A percentile compares a stretch with the other conserved stretches of the same genome.
These are phyloP conservation scores for Saitozyma sp. DNA, from an alignment of 768 basidiomycete genomes.

Conservation along the genomic window DNA sequence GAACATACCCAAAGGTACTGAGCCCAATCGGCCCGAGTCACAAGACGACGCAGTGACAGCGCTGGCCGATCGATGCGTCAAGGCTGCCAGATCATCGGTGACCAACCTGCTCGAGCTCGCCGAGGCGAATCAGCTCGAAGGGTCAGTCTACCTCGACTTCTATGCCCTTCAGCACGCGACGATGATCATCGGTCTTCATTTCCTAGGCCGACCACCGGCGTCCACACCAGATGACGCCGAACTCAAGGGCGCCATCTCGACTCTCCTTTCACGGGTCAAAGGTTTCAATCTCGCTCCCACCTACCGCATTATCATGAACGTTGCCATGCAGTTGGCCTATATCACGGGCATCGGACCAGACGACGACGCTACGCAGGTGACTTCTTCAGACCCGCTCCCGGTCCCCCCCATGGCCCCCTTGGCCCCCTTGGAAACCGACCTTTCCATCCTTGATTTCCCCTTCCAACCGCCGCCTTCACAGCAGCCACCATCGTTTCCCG, in stretches of 20 bases:
- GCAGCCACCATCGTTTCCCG: too few relatives aligned
- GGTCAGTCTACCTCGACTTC: constrained; percentile 14
- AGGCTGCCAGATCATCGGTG: background rate
- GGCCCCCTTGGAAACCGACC: constrained; percentile 8
- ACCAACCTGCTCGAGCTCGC: background rate
- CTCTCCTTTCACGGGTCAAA: constrained; percentile 1
- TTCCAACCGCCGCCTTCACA: background rate
- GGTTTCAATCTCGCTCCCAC: constrained; percentile 11
- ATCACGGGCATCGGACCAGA: constrained; percentile 5
- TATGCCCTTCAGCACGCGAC: constrained; percentile 16
- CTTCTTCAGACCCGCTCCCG: too few relatives aligned
- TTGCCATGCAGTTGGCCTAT: constrained; percentile 12
- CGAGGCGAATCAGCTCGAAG: background rate
- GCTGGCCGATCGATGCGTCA: background rate
- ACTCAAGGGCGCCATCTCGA: background rate
- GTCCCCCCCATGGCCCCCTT: background rate
- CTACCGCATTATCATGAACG: constrained; percentile 20
- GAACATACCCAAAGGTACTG: background rate
- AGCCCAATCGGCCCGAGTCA: background rate
- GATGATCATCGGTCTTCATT: constrained; percentile 15
- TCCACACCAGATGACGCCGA: background rate
- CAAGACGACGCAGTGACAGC: too few relatives aligned
- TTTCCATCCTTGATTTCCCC: constrained; percentile 3
- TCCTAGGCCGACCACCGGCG: constrained; percentile 10
- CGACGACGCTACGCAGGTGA: too few relatives aligned